Evolutionary conservation across 441 rosid genomes (phyloP).

Genomic region (Arabidopsis hybrid): DNA sequence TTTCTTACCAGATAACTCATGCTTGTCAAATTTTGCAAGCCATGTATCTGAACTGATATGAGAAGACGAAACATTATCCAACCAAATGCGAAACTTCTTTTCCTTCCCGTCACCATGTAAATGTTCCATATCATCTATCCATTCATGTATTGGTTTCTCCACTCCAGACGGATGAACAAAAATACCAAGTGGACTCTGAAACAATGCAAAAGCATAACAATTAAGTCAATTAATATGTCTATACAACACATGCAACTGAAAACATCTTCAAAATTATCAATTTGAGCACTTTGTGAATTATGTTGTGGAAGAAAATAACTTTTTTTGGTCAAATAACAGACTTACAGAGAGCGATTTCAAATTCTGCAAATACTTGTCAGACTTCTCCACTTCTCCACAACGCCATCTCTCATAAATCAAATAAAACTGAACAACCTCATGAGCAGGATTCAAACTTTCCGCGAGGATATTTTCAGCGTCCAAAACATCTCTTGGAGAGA

Average conservation of each 20-base stretch:
- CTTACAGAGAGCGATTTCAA: constrained; percentile 60
- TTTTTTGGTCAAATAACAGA: background rate
- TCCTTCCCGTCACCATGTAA: constrained; percentile 58
- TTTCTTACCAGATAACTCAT: constrained; percentile 65
- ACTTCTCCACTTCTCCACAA: constrained; percentile 58
- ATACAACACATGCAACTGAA: background rate
- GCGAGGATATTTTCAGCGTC: constrained; percentile 42
- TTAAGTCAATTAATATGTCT: constrained; percentile 2
- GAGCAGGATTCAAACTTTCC: constrained; percentile 46
- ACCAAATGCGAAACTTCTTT: constrained; percentile 54
- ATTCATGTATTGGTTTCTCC: constrained; percentile 55
- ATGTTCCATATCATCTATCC: constrained; percentile 51
- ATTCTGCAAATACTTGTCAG: constrained; percentile 46
- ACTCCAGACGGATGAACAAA: constrained; percentile 66
- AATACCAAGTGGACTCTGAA: constrained; percentile 55
- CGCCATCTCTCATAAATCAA: constrained; percentile 64
- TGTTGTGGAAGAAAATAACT: no score
- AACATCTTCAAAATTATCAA: background rate
- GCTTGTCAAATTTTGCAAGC: constrained; percentile 65
- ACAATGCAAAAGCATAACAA: constrained; percentile 18
- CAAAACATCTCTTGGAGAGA: constrained; percentile 56
- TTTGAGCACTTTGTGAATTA: background rate
- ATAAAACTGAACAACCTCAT: constrained; percentile 62
- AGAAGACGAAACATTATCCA: constrained; percentile 55
- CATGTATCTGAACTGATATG: constrained; percentile 57